Percentiles rank a stretch among this genome's conserved stretches.
These are phyloP conservation scores for Drechslerella stenobrocha DNA, from an alignment of 2,329 filamentous ascomycete genomes.

Conservation along the genomic window DNA sequence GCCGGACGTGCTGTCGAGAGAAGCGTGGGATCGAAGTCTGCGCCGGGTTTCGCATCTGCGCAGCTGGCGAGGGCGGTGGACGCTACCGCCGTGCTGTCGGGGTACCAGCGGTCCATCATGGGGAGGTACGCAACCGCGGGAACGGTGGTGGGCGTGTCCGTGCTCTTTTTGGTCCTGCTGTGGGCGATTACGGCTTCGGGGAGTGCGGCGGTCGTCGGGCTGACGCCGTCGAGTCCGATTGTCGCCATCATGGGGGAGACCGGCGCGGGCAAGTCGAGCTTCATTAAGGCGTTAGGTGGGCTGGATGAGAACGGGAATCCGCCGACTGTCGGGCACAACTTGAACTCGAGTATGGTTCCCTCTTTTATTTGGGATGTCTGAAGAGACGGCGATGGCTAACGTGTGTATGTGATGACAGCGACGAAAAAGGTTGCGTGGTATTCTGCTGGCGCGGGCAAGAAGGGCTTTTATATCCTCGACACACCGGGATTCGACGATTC, in stretches of 20 bases:
- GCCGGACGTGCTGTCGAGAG: no score
- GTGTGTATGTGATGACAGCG: constrained; percentile 34
- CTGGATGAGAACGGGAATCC: constrained; percentile 17
- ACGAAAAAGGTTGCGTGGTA: constrained; percentile 44
- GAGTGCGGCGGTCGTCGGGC: background rate
- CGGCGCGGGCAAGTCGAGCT: constrained; percentile 52
- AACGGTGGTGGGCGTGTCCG: no score
- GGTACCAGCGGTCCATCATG: no score
- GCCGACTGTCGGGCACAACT: constrained; percentile 33
- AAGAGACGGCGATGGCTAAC: no score
- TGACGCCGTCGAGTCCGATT: constrained; percentile 38
- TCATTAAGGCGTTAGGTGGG: constrained; percentile 50
- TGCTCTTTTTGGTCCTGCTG: constrained; percentile 1
- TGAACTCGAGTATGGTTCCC: constrained; percentile 44
- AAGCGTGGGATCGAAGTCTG: no score
- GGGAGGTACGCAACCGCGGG: no score
- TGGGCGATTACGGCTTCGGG: background rate
- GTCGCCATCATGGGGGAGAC: constrained; percentile 53
- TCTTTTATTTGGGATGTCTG: no score
- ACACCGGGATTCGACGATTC: constrained; percentile 51
- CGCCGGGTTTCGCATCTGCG: background rate
- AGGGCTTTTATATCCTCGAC: constrained; percentile 47
- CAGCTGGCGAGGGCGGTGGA: background rate
- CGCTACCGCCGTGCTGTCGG: background rate
- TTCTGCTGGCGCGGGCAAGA: constrained; percentile 17